A percentile compares a stretch with the other conserved stretches of the same genome.
phyloP scores from a whole-genome alignment of 2,329 filamentous ascomycete genomes.

The Aureobasidium zeae region DNA sequence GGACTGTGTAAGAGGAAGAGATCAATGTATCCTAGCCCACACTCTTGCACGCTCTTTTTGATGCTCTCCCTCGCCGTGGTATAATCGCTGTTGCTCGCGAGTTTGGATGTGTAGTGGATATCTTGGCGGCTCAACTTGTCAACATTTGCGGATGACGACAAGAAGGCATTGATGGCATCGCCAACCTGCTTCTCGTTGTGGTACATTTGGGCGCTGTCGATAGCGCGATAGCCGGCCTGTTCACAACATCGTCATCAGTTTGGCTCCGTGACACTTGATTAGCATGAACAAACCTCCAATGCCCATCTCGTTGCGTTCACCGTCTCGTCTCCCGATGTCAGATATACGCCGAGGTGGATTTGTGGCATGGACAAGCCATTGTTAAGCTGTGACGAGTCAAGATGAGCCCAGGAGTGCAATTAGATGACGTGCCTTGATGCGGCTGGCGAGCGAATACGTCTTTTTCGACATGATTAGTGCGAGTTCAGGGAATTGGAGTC shows the following conservation, averaged over 20 bases:
- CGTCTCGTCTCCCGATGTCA: constrained; percentile 56
- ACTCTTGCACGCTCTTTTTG: constrained; percentile 52
- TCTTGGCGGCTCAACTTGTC: constrained; percentile 53
- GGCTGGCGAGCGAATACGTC: constrained; percentile 35
- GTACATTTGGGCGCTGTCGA: constrained; percentile 57
- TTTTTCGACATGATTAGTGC: constrained; percentile 26
- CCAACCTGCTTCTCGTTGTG: constrained; percentile 65
- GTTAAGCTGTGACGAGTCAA: constrained; percentile 41
- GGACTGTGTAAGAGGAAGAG: constrained; percentile 72
- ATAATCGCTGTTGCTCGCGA: constrained; percentile 59
- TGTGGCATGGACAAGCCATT: constrained; percentile 60
- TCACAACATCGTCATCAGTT: constrained; percentile 19
- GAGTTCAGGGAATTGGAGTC: neutral
- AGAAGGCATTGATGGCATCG: constrained; percentile 51
- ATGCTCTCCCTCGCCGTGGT: constrained; percentile 59
- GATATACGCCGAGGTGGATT: constrained; percentile 66
- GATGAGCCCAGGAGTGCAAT: constrained; percentile 21
- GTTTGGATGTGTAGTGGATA: constrained; percentile 72
- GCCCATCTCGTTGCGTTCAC: constrained; percentile 49
- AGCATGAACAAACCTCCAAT: constrained; percentile 34
- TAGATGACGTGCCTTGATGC: constrained; percentile 29
- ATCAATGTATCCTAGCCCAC: constrained; percentile 65
- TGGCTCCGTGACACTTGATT: constrained; percentile 23
- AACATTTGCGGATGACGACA: constrained; percentile 40
- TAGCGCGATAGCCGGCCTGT: constrained; percentile 40